Base-by-base conservation (phyloP, 176 grass and related monocot species). In the Lolium rigidum region DNA sequence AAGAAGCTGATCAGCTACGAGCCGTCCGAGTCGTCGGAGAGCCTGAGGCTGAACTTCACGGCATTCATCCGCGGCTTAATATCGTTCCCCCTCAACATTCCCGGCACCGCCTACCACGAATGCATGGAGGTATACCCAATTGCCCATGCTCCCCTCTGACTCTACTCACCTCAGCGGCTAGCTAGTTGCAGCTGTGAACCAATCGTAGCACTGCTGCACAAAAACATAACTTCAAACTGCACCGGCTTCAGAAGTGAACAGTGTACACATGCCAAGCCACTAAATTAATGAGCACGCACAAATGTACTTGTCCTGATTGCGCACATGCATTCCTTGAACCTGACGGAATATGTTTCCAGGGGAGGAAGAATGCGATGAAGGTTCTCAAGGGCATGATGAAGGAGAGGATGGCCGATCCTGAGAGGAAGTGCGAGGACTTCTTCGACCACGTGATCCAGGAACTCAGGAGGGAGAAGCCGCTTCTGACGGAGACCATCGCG, bases 391-490 rank as follows among this genome's bases (percentile, higher is more conserved):
- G 66, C 31, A 94, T 88, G 92, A 79, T 92, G 25, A 76, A 80
- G 62, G 95, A 94, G 90, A 90, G 95, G 59, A 88, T 89, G 90
- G 87, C 84, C 76, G 61, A 90, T 69, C 80, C 92, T 38, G 78
- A 82, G 51, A 92, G 88, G 78, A 83, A 82, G 75, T 75, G 74
- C 70, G 88, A 92, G 77, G 95, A 97, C 89, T 97, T 97, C 88
- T 94, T 97, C 79, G 95, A 97, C 86, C 83, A 87, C 76, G 88
- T 97, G 65, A 94, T 97, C 74, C 90, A 74, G 77, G 95, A 97
- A 31, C 87, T 97, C 1, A 85, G 87, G 87, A 91, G 93, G 83
- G 95, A 94, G 66, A 97, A 84, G 85, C 87, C 95, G 68, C 83
- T 94, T 1, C 83, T 97, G 74, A 97, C 95, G 38, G 92, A 97